Evolutionary conservation across 1,284 basidiomycete genomes (phyloP).

Genomic region (Ustilago tritici): DNA sequence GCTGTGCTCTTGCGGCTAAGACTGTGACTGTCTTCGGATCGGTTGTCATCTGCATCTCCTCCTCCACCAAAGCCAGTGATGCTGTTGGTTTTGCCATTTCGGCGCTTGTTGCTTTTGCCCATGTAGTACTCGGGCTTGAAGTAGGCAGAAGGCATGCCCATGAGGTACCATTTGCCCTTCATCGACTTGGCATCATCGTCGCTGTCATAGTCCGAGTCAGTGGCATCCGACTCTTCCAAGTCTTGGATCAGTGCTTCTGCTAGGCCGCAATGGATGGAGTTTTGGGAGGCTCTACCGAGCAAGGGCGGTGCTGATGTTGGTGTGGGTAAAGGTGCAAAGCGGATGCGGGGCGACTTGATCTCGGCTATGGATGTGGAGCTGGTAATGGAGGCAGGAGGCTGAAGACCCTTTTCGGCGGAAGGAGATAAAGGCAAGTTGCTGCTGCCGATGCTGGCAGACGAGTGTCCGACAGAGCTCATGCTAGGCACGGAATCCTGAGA

Average conservation of each 20-base stretch:
- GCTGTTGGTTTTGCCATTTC: slow-evolving; percentile 24
- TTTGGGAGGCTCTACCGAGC: slow-evolving; percentile 4
- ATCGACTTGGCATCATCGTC: slow-evolving; percentile 38
- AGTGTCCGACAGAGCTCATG: slow-evolving; percentile 46
- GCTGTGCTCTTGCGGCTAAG: slow-evolving; percentile 48
- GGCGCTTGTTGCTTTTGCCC: slow-evolving; percentile 36
- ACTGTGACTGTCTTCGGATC: slow-evolving; percentile 27
- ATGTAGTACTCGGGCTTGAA: slow-evolving; percentile 58
- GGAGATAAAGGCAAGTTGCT: slow-evolving; percentile 26
- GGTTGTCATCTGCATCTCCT: slow-evolving; percentile 27
- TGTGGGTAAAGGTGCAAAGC: slow-evolving; percentile 55
- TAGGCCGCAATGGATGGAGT: slow-evolving; percentile 6
- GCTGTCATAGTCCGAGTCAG: slow-evolving; percentile 46
- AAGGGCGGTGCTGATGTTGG: slow-evolving; percentile 28
- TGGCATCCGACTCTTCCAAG: slow-evolving; percentile 26
- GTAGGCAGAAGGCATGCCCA: slow-evolving; percentile 61
- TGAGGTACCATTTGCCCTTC: slow-evolving; percentile 64
- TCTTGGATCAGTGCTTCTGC: slow-evolving; percentile 21
- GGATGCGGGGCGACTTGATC: slow-evolving; percentile 46
- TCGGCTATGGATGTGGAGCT: slow-evolving; percentile 24
- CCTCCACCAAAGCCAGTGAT: slow-evolving; percentile 4
- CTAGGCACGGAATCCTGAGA: slow-evolving; percentile 50
- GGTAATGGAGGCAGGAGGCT: slow-evolving; percentile 4
- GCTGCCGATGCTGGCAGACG: slow-evolving; percentile 34
- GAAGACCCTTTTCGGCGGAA: slow-evolving; percentile 17